Conservation (phyloP, 106 monocot species). For the Platanthera guangdongensis region DNA sequence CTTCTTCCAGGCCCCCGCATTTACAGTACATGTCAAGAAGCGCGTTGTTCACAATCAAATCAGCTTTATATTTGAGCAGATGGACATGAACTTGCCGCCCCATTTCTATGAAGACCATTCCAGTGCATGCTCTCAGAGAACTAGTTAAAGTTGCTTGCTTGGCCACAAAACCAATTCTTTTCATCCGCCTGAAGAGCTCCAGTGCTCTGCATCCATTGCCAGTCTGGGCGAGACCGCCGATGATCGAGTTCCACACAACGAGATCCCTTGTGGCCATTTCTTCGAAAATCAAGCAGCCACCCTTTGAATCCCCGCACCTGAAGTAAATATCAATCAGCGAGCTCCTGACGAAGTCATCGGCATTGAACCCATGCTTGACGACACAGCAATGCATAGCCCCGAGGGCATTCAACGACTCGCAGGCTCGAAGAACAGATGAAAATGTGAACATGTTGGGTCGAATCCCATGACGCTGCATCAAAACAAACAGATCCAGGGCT, state of each 20-base stretch:
- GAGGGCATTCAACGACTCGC: slow-evolving; percentile 16
- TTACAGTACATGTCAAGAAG: slow-evolving; percentile 79
- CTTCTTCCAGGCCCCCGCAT: slow-evolving; percentile 61
- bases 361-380: slow-evolving; percentile 54
- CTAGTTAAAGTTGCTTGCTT: slow-evolving; percentile 63
- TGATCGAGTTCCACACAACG: slow-evolving; percentile 84
- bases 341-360: slow-evolving; percentile 68
- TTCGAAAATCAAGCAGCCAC: slow-evolving; percentile 40
- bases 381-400: slow-evolving; percentile 38
- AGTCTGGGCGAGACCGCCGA: slow-evolving; percentile 59
- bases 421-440: slow-evolving; percentile 48
- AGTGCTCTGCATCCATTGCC: slow-evolving; percentile 41
- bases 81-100: slow-evolving; percentile 66
- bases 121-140: slow-evolving; percentile 63
- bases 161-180: slow-evolving; percentile 40
- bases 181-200: slow-evolving; percentile 51
- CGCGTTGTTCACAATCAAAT: slow-evolving; percentile 66
- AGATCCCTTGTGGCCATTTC: slow-evolving; percentile 51
- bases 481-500: slow-evolving; percentile 30
- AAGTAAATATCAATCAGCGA: slow-evolving; percentile 57
- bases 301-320: slow-evolving; percentile 40
- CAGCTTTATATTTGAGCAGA: slow-evolving; percentile 41
- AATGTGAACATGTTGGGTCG: slow-evolving; percentile 76
- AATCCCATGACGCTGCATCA: slow-evolving; percentile 51
- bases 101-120: slow-evolving; percentile 45